Percentiles rank a stretch among this genome's conserved stretches.
These are phyloP conservation scores for Dactylellina sp. DNA, from an alignment of 2,329 filamentous ascomycete species.

Conservation along the genomic window DNA sequence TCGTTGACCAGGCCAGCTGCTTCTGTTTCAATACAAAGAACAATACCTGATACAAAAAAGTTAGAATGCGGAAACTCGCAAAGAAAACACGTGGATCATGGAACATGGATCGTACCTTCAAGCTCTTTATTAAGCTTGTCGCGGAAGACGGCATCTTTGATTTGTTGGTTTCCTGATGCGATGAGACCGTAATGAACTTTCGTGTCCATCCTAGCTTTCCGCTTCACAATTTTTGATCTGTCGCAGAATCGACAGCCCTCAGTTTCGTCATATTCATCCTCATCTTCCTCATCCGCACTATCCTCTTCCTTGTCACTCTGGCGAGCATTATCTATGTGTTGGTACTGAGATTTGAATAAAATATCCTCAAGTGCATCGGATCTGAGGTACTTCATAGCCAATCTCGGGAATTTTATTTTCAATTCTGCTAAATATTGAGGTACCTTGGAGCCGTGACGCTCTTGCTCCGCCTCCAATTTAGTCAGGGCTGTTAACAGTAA, in stretches of 20 bases:
- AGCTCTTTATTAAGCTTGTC: constrained; percentile 46
- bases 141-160: constrained; percentile 59
- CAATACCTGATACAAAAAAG: no score
- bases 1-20: neutral
- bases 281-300: neutral
- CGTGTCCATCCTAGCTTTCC: neutral
- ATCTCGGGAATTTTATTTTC: constrained; percentile 2
- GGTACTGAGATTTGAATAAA: constrained; percentile 1
- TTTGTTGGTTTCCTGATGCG: constrained; percentile 43
- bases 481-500: neutral
- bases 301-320: constrained; percentile 5
- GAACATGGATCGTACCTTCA: no score
- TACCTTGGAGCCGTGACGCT: neutral
- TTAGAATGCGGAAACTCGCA: no score
- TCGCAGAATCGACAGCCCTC: constrained; percentile 9
- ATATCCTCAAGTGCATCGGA: neutral
- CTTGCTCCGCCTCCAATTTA: constrained; percentile 8
- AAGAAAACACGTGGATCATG: no score
- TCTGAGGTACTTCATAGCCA: constrained; percentile 3
- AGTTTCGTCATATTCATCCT: no score
- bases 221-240: neutral
- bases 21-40: constrained; percentile 43
- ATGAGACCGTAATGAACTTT: constrained; percentile 4
- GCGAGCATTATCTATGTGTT: neutral
- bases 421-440: constrained; percentile 11